Conservation (phyloP, 2,329 filamentous ascomycete genomes). For the Blastomyces percursus region DNA sequence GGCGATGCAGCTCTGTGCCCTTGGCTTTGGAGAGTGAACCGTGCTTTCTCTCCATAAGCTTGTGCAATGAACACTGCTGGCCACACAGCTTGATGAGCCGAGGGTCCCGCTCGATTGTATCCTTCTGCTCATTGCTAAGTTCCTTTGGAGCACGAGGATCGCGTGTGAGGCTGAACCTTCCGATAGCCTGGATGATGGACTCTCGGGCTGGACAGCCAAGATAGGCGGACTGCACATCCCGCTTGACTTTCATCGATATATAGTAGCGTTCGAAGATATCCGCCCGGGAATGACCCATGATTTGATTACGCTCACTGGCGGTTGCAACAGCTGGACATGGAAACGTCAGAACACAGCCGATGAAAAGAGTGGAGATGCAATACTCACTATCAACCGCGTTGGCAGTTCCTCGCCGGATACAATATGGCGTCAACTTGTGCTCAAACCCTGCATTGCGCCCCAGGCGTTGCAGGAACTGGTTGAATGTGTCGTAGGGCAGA, state of each 20-base stretch:
- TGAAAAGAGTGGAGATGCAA: no score
- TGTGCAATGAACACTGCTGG: background rate
- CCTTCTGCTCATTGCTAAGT: background rate
- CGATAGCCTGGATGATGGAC: slow-evolving; percentile 1
- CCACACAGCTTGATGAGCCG: background rate
- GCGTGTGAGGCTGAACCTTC: background rate
- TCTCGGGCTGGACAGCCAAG: background rate
- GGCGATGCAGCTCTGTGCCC: background rate
- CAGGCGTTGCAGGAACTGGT: slow-evolving; percentile 12
- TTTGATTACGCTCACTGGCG: slow-evolving; percentile 16
- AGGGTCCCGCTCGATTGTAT: background rate
- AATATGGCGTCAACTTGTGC: slow-evolving; percentile 17
- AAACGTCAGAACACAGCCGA: no score
- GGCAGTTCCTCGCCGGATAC: no score
- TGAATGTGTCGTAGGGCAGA: slow-evolving; percentile 5
- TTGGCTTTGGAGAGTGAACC: background rate
- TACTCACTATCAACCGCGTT: no score
- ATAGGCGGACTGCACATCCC: slow-evolving; percentile 3
- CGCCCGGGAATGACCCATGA: slow-evolving; percentile 13
- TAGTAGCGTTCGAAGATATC: slow-evolving; percentile 7
- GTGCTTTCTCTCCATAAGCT: slow-evolving; percentile 4
- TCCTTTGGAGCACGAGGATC: slow-evolving; percentile 3
- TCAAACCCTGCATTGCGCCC: slow-evolving; percentile 13
- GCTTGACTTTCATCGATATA: slow-evolving; percentile 1
- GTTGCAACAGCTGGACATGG: no score